Base-by-base conservation (phyloP, 129 eudicot genomes). In the Flaveria linearis region DNA sequence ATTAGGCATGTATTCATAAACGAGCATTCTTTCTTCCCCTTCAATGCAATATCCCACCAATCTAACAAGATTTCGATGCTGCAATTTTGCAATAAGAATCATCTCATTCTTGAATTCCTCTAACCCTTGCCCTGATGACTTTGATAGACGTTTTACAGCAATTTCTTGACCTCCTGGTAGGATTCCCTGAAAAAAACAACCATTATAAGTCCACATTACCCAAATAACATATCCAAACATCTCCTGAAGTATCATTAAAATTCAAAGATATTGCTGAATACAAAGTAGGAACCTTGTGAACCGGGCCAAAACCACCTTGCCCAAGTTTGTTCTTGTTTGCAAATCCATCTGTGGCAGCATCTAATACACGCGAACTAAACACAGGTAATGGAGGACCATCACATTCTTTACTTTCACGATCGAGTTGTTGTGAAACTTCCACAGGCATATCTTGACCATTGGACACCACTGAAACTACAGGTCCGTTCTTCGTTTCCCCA, bases 271-370 rank as follows among this genome's bases (percentile, higher is more conserved):
- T 17, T 18, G 68, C 2, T 2, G 17, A 20, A 72, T 49, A 10
- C 13, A 20, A 64, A 45, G 17, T n/a, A 7, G 43, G 13, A 72
- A 92, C 98, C 94, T 88, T 90, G 84, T 90, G 92, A 16, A 92
- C 98, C 6, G 81, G 89, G 22, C 98, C 98, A 65, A 92, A 90
- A 71, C 98, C 98, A 1, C 98, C 98, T 80, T 92, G 86, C n/a
- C 98, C 96, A 4, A 92, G 88, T 68, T 92, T 92, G 70, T 92
- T 92, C 47, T 81, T 76, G 64, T 79, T 56, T 15, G 89, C 82
- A 58, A 77, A 92, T 72, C 88, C 84, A 4, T 83, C 80, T 0
- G 98, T 90, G 50, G 96, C 94, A 23, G 52, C 52, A 55, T 77
- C 90, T 65, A 88, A 64, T 53, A 10, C 64, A 60, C 62, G 60